Base-by-base conservation (phyloP, 768 basidiomycete species). In the Pleurotus sapidus region DNA sequence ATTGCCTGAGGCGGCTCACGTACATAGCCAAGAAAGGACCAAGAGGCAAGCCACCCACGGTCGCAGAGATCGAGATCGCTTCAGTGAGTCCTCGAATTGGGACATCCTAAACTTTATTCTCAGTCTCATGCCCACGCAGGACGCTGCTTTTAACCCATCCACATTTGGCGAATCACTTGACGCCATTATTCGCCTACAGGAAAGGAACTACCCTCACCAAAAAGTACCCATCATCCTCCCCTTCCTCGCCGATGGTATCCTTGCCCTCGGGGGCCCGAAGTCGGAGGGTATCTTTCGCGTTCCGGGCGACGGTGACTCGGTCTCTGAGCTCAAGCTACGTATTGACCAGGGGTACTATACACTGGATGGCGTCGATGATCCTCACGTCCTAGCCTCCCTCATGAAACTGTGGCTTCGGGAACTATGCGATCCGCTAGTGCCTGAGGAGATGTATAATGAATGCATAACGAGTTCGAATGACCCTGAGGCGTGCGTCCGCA, bases 361-460 rank as follows among this genome's bases (percentile, higher is more conserved):
- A 42, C 78, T 95, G 59, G 91, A 95, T 60, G 87, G 88, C 34
- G 85, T 96, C 45, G 91, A 94, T 60, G 95, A 97, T 66, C 92
- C 95, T 0, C 88, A 95, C 64, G 88, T 95, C 48, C 85, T 92
- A 2, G 91, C 93, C 6, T 93, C 93, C 2, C 77, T 96, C 40
- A 81, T 96, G 72, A 97, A 98, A 73, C 80, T 95, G 5, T 98
- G 94, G 94, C 77, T 97, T 17, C 84, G 95, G 46, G 95, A 98
- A 68, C 82, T 98, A 20, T 83, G 88, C 63, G 91, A 95, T 60
- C 95, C 95, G n/a, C 80, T 97, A 45, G 83, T 98, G 12, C 95
- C 95, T 5, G 84, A 90, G 59, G 89, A 93, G 70, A 74, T 93
- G 76, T 98, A 96, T 77, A 93, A 96, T 66, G 91, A 93, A 63